Conservation (phyloP, 1,284 basidiomycete genomes). For the Leccinum fallax region DNA sequence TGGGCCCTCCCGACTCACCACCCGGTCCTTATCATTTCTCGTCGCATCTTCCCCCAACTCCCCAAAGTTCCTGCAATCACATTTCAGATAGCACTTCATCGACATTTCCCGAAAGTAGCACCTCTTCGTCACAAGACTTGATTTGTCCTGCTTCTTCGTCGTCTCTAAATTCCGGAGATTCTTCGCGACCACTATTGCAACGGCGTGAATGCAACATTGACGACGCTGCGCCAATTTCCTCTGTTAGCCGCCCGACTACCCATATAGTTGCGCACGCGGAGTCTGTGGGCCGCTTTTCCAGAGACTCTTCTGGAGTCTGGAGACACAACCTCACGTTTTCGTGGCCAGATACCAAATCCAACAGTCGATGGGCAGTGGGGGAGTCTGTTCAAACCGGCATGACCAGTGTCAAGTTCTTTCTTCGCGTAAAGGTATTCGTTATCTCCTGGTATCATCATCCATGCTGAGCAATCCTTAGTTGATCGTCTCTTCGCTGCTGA, state of each 20-base stretch:
- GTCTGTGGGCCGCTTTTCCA: slow-evolving; percentile 55
- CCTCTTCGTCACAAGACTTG: slow-evolving; percentile 33
- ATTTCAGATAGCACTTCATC: slow-evolving; percentile 12
- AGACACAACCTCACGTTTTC: slow-evolving; percentile 65
- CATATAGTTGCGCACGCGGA: slow-evolving; percentile 61
- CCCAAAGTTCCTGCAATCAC: slow-evolving; percentile 19
- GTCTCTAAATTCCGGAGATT: slow-evolving; percentile 43
- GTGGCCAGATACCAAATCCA: slow-evolving; percentile 70
- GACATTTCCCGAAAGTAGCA: slow-evolving; percentile 7
- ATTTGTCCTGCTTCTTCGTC: slow-evolving; percentile 31
- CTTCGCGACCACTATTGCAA: slow-evolving; percentile 35
- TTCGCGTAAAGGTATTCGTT: slow-evolving; percentile 61
- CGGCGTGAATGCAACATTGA: slow-evolving; percentile 21
- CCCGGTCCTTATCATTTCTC: slow-evolving; percentile 25
- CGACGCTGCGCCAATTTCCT: slow-evolving; percentile 18
- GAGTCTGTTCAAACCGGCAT: slow-evolving; percentile 70
- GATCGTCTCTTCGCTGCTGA: slow-evolving; percentile 55
- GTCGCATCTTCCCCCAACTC: slow-evolving; percentile 22
- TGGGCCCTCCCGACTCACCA: slow-evolving; percentile 26
- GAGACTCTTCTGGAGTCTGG: slow-evolving; percentile 58
- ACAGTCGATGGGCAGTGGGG: slow-evolving; percentile 73
- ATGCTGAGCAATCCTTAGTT: slow-evolving; percentile 43
- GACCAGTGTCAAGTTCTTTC: slow-evolving; percentile 68
- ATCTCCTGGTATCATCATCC: slow-evolving; percentile 6
- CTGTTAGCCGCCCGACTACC: slow-evolving; percentile 41